Evolutionary conservation across 805 yeast genomes (phyloP).

Genomic region (Zygoascus ofunaensis): DNA sequence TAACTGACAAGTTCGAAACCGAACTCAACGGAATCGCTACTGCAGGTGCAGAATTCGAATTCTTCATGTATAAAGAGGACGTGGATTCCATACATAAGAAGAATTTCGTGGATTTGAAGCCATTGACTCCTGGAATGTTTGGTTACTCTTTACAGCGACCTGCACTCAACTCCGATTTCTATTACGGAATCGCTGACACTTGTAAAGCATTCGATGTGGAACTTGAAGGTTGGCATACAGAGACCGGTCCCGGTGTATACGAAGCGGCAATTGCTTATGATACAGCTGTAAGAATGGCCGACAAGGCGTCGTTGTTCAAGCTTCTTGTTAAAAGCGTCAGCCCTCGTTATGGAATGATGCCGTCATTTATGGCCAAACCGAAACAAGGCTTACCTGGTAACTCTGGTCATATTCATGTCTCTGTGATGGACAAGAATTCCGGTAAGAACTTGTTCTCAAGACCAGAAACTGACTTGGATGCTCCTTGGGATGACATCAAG

Average conservation of each 20-base stretch:
- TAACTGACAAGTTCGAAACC: constrained; percentile 10
- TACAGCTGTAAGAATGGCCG: constrained; percentile 25
- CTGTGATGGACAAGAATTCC: constrained; percentile 19
- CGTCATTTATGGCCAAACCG: constrained; percentile 33
- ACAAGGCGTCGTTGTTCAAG: constrained; percentile 26
- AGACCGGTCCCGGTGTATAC: constrained; percentile 31
- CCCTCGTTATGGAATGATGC: constrained; percentile 21
- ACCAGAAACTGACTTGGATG: constrained; percentile 17
- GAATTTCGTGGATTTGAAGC: constrained; percentile 18
- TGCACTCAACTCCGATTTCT: constrained; percentile 22
- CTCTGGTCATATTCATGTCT: constrained; percentile 29
- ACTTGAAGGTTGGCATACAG: constrained; percentile 30
- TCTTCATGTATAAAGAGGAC: constrained; percentile 25
- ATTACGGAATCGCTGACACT: constrained; percentile 20
- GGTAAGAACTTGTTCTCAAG: constrained; percentile 24
- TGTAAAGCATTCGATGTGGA: constrained; percentile 18
- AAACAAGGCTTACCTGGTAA: constrained; percentile 29
- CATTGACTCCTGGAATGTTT: constrained; percentile 29
- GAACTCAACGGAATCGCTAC: constrained; percentile 15
- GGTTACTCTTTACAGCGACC: constrained; percentile 31
- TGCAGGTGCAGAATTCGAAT: constrained; percentile 30
- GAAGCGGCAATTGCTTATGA: constrained; percentile 29
- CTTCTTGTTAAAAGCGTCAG: constrained; percentile 24
- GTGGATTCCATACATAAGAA: constrained; percentile 18
- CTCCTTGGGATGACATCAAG: constrained; percentile 23